Conservation (phyloP, 208 protist genomes). For the Leishmania guyanensis region DNA sequence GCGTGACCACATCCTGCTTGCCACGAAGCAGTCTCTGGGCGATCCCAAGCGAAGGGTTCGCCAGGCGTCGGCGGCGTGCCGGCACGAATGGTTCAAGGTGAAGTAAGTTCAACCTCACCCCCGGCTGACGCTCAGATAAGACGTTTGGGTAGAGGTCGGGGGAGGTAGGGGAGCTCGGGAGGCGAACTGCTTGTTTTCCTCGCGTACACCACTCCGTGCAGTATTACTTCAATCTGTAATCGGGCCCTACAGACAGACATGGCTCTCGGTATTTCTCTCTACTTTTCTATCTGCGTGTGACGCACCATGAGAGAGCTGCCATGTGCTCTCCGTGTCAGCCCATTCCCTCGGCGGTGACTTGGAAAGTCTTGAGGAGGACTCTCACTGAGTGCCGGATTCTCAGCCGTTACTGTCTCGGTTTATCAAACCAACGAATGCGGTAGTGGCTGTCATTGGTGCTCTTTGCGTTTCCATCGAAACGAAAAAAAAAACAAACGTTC, state of each 20-base stretch:
- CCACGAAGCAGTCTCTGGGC: slow-evolving; percentile 36
- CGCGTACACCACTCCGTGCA: not conserved
- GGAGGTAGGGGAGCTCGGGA: not conserved
- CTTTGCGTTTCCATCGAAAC: not conserved
- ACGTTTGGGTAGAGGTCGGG: not conserved
- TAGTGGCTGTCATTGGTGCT: not conserved
- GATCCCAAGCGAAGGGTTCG: slow-evolving; percentile 72
- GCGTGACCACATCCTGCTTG: slow-evolving; percentile 40
- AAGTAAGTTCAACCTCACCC: slow-evolving; percentile 8
- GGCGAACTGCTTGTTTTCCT: not conserved
- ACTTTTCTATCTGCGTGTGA: not conserved
- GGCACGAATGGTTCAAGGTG: slow-evolving; percentile 68
- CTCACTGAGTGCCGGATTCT: too few relatives aligned
- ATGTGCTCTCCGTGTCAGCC: not conserved
- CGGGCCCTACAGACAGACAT: not conserved
- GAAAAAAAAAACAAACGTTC: not conserved
- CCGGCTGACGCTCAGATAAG: not conserved
- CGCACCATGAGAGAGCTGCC: not conserved
- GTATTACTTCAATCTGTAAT: not conserved
- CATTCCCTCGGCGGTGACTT: not conserved
- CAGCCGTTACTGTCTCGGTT: not conserved
- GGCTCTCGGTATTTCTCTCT: not conserved
- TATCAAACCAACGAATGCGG: not conserved
- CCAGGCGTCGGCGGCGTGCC: slow-evolving; percentile 53
- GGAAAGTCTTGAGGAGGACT: not conserved